Base-by-base conservation (phyloP, 768 basidiomycete species). In the Imleria badia region DNA sequence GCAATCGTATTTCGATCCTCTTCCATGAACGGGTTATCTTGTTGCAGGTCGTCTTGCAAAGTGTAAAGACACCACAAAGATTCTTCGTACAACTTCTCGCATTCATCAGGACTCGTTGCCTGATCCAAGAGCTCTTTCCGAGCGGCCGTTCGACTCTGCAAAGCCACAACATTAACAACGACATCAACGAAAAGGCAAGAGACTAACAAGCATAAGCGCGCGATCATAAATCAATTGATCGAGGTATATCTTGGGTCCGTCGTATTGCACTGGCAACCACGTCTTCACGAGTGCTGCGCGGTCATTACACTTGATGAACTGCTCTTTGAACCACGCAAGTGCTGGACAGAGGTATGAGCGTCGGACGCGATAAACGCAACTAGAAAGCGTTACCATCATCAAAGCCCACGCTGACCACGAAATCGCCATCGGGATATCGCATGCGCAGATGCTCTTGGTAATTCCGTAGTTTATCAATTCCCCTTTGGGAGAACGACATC, bases 161-260 rank as follows among this genome's bases (percentile, higher is more conserved):
- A 4, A 33, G 14, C 17, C 39, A 43, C 2, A 35, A 35, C 20
- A 19, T 49, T 36, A 44, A 51, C 29, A 31, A 34, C n/a, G 2
- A 48, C 15, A 11, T 52, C 48, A 39, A 3, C 26, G n/a, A 23
- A 23, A 29, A 34, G 39, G 15, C 22, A 50, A 47, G 26, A 1
- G 12, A 79, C 90, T 45, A 55, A 97, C 96, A 41, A 95, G 77
- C 40, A 86, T 76, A 33, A 97, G 78, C 0, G 95, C 96, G 51
- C 91, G 87, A 68, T 98, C 94, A 68, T 97, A 98, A 6, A 98
- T 82, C 22, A 98, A 75, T 70, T 93, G 89, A 67, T 98, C 95
- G 15, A 96, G 80, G 75, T 87, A 95, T 51, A 83, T 85, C 66
- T 85, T 87, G 0, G 89, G 85, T 2, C 91, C 91, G 19, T 87